phyloP scores from a whole-genome alignment of 1,284 basidiomycete species.

The Wolfiporia cocos region DNA sequence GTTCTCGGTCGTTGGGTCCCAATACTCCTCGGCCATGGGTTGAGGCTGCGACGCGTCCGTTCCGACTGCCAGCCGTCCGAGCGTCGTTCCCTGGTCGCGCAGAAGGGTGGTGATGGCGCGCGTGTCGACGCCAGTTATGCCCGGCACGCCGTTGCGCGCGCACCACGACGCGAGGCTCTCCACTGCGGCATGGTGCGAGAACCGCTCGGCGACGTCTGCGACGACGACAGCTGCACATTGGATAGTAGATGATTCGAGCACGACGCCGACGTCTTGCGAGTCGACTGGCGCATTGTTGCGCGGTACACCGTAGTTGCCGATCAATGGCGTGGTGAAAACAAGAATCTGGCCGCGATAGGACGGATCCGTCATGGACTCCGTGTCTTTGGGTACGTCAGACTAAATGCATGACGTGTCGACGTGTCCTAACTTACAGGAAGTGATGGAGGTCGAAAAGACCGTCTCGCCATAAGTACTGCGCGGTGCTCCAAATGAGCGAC shows the following conservation, averaged over 20 bases:
- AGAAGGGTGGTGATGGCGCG: constrained; percentile 92
- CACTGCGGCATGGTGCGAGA: constrained; percentile 91
- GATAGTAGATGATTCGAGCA: constrained; percentile 86
- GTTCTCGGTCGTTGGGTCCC: constrained; percentile 92
- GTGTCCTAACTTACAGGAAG: constrained; percentile 66
- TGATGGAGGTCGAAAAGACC: constrained; percentile 98
- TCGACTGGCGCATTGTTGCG: constrained; percentile 72
- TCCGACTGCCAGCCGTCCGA: constrained; percentile 88
- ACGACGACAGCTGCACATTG: constrained; percentile 94
- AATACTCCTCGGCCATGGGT: constrained; percentile 69
- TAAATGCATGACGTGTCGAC: neutral
- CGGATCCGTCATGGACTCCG: constrained; percentile 99
- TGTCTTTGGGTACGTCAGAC: constrained; percentile 51
- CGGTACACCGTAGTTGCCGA: constrained; percentile 98
- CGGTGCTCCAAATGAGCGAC: constrained; percentile 86
- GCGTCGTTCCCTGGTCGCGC: constrained; percentile 95
- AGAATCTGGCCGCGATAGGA: constrained; percentile 98
- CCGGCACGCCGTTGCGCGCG: constrained; percentile 84
- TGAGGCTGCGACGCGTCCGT: constrained; percentile 58
- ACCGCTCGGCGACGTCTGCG: constrained; percentile 90
- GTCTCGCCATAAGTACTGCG: constrained; percentile 93
- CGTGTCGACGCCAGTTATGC: constrained; percentile 95
- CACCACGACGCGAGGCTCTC: constrained; percentile 96
- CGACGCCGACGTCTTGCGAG: constrained; percentile 81
- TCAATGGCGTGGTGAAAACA: constrained; percentile 97